Conservation (phyloP, 2,329 filamentous ascomycete species). For the Colletotrichum ledebouriae region DNA sequence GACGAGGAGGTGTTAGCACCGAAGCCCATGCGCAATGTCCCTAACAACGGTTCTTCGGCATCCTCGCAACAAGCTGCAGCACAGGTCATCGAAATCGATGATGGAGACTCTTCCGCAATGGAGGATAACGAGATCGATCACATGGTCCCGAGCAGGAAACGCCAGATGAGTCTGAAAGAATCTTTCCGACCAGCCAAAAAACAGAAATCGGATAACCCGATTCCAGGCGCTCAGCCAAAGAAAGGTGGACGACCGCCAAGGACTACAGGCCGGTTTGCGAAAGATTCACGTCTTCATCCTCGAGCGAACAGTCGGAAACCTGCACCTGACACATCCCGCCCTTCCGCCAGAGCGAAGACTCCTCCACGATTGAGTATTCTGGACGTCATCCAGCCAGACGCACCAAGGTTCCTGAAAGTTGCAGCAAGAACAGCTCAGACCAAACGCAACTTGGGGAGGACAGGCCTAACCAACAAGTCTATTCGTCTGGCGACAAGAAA, state of each 20-base stretch:
- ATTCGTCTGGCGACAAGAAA: constrained; percentile 72
- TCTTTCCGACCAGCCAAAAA: constrained; percentile 46
- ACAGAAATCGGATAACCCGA: constrained; percentile 44
- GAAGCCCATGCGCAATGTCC: background rate
- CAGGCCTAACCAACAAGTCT: constrained; percentile 67
- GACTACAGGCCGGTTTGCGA: background rate
- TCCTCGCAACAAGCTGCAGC: constrained; percentile 3
- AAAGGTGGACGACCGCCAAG: constrained; percentile 45
- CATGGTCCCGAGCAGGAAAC: constrained; percentile 62
- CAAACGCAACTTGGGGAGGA: constrained; percentile 63
- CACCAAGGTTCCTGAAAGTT: constrained; percentile 71
- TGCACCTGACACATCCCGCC: constrained; percentile 9
- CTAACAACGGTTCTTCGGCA: background rate
- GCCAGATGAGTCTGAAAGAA: constrained; percentile 50
- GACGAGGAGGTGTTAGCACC: constrained; percentile 49
- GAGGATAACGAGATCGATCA: constrained; percentile 67
- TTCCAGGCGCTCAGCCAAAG: constrained; percentile 41
- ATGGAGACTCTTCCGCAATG: constrained; percentile 54
- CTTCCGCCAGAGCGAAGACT: constrained; percentile 45
- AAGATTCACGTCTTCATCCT: constrained; percentile 21
- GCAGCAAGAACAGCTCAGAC: constrained; percentile 69
- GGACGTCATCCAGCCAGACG: constrained; percentile 67
- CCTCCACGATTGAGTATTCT: constrained; percentile 69
- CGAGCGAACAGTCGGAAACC: constrained; percentile 11
- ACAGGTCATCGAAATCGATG: constrained; percentile 48